Percentiles rank a stretch among this genome's conserved stretches.
Conservation (phyloP, 768 basidiomycete species). For the Naganishia friedmannii region DNA sequence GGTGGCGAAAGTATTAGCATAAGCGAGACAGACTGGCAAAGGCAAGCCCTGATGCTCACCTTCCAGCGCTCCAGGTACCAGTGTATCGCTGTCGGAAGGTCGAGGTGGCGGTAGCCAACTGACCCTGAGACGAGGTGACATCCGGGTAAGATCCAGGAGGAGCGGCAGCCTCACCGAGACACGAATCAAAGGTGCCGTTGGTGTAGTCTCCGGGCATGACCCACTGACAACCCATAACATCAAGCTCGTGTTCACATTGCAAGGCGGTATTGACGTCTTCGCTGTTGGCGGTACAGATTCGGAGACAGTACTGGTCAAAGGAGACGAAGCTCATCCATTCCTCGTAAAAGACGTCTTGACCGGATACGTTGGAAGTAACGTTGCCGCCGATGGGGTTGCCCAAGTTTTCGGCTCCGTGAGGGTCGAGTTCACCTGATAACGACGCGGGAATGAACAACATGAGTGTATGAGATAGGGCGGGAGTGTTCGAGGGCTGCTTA, state of each 20-base stretch:
- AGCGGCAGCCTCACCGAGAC: slow-evolving; percentile 55
- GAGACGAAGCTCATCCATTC: slow-evolving; percentile 58
- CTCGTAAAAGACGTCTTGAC: slow-evolving; percentile 53
- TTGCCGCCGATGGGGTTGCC: slow-evolving; percentile 55
- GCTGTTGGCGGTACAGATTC: slow-evolving; percentile 56
- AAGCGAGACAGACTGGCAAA: neutral
- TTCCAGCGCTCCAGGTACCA: slow-evolving; percentile 47
- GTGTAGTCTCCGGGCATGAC: slow-evolving; percentile 44
- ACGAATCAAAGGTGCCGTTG: slow-evolving; percentile 55
- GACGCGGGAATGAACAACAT: neutral
- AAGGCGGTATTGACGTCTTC: slow-evolving; percentile 52
- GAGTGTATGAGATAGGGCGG: slow-evolving; percentile 38
- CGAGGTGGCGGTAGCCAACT: slow-evolving; percentile 36
- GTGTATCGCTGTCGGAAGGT: slow-evolving; percentile 54
- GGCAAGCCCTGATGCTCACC: neutral
- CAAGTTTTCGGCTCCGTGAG: slow-evolving; percentile 47
- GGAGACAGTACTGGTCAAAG: slow-evolving; percentile 56
- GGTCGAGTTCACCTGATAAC: slow-evolving; percentile 31
- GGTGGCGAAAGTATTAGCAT: slow-evolving; percentile 27
- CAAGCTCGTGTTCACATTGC: slow-evolving; percentile 52
- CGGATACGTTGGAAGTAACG: slow-evolving; percentile 52
- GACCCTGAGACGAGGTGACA: neutral
- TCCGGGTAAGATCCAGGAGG: slow-evolving; percentile 55
- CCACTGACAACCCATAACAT: slow-evolving; percentile 49
- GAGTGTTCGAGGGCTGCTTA: slow-evolving; percentile 42